Evolutionary conservation across 139 green algal genomes (phyloP).

Genomic region (Chlorella ohadii): DNA sequence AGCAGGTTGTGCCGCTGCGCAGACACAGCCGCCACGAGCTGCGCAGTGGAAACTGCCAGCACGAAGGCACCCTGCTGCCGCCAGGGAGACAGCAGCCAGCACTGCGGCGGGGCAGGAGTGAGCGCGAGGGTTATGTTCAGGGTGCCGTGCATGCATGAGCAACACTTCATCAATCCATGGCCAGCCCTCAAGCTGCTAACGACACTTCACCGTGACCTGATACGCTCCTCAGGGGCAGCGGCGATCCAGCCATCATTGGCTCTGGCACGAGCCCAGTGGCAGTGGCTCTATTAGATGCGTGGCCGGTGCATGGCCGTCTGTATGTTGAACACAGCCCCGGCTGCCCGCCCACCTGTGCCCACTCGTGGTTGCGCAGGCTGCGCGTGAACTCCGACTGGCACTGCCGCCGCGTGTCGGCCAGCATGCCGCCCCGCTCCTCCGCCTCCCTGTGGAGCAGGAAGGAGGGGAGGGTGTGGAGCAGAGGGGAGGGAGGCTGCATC

Average conservation of each 20-base stretch:
- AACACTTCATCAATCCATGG: too few species aligned
- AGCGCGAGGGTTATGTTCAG: too few species aligned
- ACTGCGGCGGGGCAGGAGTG: constrained; percentile 16
- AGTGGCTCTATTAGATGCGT: too few species aligned
- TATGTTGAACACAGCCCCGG: background rate
- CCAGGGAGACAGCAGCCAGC: constrained; percentile 51
- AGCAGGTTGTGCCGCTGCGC: constrained; percentile 48
- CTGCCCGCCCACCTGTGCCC: constrained; percentile 4
- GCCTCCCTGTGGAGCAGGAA: background rate
- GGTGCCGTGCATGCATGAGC: too few species aligned
- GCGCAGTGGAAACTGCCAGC: constrained; percentile 24
- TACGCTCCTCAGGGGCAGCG: too few species aligned
- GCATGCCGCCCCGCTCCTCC: background rate
- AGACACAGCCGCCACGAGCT: constrained; percentile 42
- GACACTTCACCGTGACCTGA: too few species aligned
- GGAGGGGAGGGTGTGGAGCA: background rate
- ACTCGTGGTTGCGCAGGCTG: constrained; percentile 20
- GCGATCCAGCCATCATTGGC: too few species aligned
- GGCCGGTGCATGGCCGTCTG: too few species aligned
- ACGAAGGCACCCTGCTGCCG: constrained; percentile 40
- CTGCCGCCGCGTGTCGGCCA: constrained; percentile 15
- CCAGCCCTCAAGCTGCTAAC: too few species aligned
- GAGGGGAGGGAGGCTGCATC: background rate
- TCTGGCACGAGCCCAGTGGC: too few species aligned
- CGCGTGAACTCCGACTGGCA: constrained; percentile 22